These are phyloP conservation scores for Phytophthora tubulina DNA, from an alignment of 352 stramenopile species.

Conservation along the genomic window DNA sequence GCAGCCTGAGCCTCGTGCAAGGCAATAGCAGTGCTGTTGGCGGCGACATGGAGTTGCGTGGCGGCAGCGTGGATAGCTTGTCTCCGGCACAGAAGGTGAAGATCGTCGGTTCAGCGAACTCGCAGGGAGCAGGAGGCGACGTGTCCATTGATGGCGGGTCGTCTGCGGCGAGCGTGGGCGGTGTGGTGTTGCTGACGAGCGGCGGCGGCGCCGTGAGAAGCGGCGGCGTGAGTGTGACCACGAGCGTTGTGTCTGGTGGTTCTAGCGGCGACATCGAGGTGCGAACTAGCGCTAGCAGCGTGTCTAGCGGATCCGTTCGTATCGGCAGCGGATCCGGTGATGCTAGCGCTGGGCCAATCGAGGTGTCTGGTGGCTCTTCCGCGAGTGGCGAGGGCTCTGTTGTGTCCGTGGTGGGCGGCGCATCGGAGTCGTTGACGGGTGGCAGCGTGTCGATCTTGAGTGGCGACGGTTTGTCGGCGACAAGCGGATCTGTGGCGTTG, in stretches of 20 bases:
- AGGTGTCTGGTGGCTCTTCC: conserved; percentile 40
- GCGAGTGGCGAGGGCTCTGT: conserved; percentile 27
- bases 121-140: conserved; percentile 32
- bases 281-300: conserved; percentile 26
- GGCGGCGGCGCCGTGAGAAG: conserved; percentile 28
- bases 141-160: conserved; percentile 37
- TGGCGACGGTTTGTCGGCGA: conserved; percentile 13
- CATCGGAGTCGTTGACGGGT: conserved; percentile 31
- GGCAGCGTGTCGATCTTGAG: conserved; percentile 30
- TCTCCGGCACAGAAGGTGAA: conserved; percentile 29
- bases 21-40: conserved; percentile 29
- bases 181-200: conserved; percentile 30
- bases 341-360: conserved; percentile 29
- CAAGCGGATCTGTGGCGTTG: conserved; percentile 27
- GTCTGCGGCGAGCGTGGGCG: conserved; percentile 25
- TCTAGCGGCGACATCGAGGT: conserved; percentile 26
- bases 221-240: conserved; percentile 26
- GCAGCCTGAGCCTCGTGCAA: conserved; percentile 33
- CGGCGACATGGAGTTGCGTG: conserved; percentile 36
- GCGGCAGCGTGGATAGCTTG: conserved; percentile 26
- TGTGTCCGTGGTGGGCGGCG: conserved; percentile 33
- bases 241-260: conserved; percentile 22
- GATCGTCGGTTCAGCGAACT: conserved; percentile 33
- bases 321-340: conserved; percentile 31
- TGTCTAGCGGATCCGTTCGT: conserved; percentile 29